phyloP scores from a whole-genome alignment of 1,139 yeast genomes.

The Geotrichum europaeum region DNA sequence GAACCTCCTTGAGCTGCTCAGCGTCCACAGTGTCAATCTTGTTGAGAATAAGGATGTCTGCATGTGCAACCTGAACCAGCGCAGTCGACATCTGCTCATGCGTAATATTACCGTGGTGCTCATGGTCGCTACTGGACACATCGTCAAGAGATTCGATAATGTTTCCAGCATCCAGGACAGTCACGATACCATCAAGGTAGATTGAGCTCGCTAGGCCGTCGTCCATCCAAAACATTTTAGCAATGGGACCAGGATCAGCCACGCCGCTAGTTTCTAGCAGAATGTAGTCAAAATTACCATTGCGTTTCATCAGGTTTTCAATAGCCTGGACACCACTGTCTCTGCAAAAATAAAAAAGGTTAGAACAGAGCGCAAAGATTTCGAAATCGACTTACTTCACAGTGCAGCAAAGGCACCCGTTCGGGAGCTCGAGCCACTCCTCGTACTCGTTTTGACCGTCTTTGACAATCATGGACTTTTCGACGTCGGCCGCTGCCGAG shows the following conservation, averaged over 20 bases:
- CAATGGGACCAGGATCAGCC: conserved; percentile 97
- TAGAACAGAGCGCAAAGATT: not conserved
- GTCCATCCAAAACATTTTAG: conserved; percentile 96
- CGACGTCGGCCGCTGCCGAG: conserved; percentile 85
- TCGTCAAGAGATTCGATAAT: conserved; percentile 65
- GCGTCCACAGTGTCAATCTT: conserved; percentile 54
- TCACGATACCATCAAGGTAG: conserved; percentile 88
- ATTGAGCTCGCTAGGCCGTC: conserved; percentile 79
- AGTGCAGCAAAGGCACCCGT: conserved; percentile 95
- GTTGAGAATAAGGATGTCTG: conserved; percentile 74
- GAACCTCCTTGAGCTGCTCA: conserved; percentile 28
- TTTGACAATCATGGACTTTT: conserved; percentile 73
- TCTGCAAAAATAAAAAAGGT: not conserved
- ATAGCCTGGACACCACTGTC: conserved; percentile 93
- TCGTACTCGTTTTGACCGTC: conserved; percentile 55
- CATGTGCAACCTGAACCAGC: conserved; percentile 82
- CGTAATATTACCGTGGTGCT: conserved; percentile 43
- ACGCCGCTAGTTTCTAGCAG: conserved; percentile 91
- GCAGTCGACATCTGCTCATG: conserved; percentile 69
- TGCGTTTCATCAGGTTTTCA: conserved; percentile 71
- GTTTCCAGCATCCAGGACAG: conserved; percentile 78
- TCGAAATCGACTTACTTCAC: conserved; percentile 44
- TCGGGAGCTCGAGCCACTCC: conserved; percentile 94
- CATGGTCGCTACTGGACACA: conserved; percentile 55
- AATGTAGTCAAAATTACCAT: conserved; percentile 78